Conservation (phyloP, 441 rosid genomes). For the Codiaeum variegatum region DNA sequence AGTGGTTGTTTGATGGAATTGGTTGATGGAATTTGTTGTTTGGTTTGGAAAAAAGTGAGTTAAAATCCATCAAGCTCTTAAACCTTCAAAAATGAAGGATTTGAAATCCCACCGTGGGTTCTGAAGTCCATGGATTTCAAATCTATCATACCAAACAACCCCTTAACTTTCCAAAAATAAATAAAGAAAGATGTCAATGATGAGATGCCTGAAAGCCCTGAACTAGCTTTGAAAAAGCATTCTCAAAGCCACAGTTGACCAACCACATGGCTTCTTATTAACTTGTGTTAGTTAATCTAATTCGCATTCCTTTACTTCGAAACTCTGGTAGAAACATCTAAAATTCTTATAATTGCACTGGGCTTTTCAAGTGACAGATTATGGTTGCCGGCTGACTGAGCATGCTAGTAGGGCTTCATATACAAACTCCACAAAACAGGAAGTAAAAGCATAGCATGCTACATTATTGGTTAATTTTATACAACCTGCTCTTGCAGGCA, state of each 20-base stretch:
- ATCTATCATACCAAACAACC: no score
- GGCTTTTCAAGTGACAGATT: background rate
- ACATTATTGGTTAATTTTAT: background rate
- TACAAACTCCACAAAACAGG: background rate
- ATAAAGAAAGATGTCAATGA: background rate
- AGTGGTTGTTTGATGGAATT: no score
- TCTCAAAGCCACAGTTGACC: background rate
- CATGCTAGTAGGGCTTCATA: background rate
- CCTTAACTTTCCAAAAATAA: background rate
- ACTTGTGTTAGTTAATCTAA: background rate
- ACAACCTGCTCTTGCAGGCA: background rate
- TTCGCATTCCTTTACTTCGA: background rate
- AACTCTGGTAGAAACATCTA: background rate
- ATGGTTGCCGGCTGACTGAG: background rate
- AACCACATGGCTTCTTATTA: background rate
- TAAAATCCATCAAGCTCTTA: no score
- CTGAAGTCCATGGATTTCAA: no score
- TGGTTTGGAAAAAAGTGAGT: no score
- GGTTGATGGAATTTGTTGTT: no score
- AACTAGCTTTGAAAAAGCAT: background rate
- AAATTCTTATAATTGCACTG: background rate
- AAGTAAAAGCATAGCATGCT: background rate
- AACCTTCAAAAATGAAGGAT: no score
- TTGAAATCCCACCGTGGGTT: no score
- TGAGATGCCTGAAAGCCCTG: constrained; percentile 2